Evolutionary conservation across 768 basidiomycete genomes (phyloP), one percentile per base, ranked within the genome.

Genomic region (Termitomyces sp.): DNA sequence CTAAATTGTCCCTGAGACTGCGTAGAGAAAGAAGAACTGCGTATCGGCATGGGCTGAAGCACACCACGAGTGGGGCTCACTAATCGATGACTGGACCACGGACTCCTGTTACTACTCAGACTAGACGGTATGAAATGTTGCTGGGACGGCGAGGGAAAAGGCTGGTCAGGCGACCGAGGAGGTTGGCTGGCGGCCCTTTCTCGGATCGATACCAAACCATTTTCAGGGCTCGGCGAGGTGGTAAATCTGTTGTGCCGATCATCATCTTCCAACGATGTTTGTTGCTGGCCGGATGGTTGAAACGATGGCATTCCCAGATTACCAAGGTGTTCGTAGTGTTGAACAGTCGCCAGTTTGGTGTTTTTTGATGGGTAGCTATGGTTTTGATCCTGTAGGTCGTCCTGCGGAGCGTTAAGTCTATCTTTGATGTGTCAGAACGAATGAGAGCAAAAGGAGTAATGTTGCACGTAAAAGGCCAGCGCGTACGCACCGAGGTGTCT

Each of bases 151-250:
- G 84, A 83, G 22, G 77, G 73, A 52, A 83, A 65, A 56, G 61
- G 66, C 63, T 77, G 77, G 28, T 76, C 76, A 47, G 80, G 76
- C 4, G 75, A 71, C 60, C 79, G 80, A 3, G 87, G 86, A 8
- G 87, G 87, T 65, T 90, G 87, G 68, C 84, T 86, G 1, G 86
- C 80, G 44, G 87, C 87, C 58, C 87, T 75, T 71, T 87, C 85
- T 57, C 83, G 79, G 52, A 77, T 73, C 58, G 79, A 75, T 58
- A 73, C 70, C 54, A 75, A 64, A 38, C 75, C 74, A 44, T 80
- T 78, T 53, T 77, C 75, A 43, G 72, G 69, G 48, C 71, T 68
- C 43, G 72, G 69, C 12, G 70, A 54, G 55, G 68, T 69, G 56
- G 81, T 78, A 69, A 87, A 86, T 61, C 85, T 79, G 72, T 82